Evolutionary conservation across 2,329 filamentous ascomycete genomes (phyloP), one percentile per base, ranked within the genome.

Genomic region (Laburnicola sp.): DNA sequence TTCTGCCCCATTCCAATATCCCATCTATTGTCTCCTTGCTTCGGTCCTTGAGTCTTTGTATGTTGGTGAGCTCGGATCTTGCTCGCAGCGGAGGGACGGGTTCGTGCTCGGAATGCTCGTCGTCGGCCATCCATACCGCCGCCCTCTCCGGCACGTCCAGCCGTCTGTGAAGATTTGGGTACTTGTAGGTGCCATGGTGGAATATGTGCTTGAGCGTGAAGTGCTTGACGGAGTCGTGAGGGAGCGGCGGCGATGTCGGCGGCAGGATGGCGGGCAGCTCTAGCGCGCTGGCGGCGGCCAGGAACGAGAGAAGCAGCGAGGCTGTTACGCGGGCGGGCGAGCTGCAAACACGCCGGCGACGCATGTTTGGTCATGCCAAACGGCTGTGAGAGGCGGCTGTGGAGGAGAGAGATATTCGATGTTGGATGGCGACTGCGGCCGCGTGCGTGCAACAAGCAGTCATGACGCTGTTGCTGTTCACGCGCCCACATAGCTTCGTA

Each of bases 21-120:
- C 85, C 83, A 64, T 97, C 88, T 32, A 99, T 86, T 21, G 86
- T 85, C 6, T 83, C 84, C 11, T 86, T 86, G 25, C 87, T 83
- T 48, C 94, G 82, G 70, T 97, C 91, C 10, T 83, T 83, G 36
- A 99, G 78, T 41, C 94, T 84, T 70, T 97, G 84, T 59, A 99
- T 96, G 58, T 79, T 83, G 50, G 86, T 75, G 7, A 84, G 72
- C 44, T 78, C 80, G 43, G 89, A 92, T 64, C 80, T 86, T 31
- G 66, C 81, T 73, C 50, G 75, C 73, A 72, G 78, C 75, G 21
- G 79, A 57, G 66, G 74, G 47, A 65, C 76, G 58, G 73, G 76
- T 69, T 71, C 75, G 72, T 57, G 65, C 31, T 58, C 56, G 10
- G 60, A 46, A 25, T 63, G 80, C 48, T 84, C 85, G 47, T 86